Base-by-base conservation (phyloP, 257 asterid genomes). In the Prunella vulgaris region DNA sequence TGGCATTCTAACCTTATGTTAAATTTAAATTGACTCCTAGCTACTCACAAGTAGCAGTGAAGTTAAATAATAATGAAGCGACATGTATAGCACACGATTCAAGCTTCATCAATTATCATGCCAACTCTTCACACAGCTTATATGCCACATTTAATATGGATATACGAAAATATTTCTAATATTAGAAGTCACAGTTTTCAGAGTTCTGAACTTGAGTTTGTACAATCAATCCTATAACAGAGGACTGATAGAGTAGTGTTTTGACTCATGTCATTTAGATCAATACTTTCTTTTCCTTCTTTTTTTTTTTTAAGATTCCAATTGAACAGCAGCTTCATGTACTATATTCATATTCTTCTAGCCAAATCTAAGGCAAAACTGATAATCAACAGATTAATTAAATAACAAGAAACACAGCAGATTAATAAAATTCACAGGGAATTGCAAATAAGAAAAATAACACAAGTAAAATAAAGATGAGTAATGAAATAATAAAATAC, bases 341-440 rank as follows among this genome's bases (percentile, higher is more conserved):
- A 24, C 25, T 51, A 17, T 10, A 21, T 44, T n/a, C 69, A 24
- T 12, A 1, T 18, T 24, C 38, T 46, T 38, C n/a, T 6, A 13
- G 48, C 22, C 58, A 68, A 68, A 76, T 10, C 63, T 28, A 76
- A 61, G 52, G 53, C 15, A n/a, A 74, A 40, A 49, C 4, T 38
- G 38, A 64, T 40, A 66, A 73, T 17, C 42, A 52, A 15, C 15
- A 32, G 12, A 66, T 32, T 64, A 44, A 60, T 10, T 59, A 70
- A 69, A 40, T 59, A 25, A 25, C 28, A 24, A 8, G 46, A 40
- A 10, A 14, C n/a, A n/a, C n/a, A n/a, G n/a, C n/a, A n/a, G n/a
- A n/a, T n/a, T n/a, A n/a, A n/a, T n/a, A n/a, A n/a, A n/a, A n/a
- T n/a, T n/a, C n/a, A n/a, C n/a, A n/a, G n/a, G n/a, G 20, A 24